These are phyloP conservation scores for Ambispora gerdemannii DNA, from an alignment of 192 early-diverging fungal species.

Conservation along the genomic window DNA sequence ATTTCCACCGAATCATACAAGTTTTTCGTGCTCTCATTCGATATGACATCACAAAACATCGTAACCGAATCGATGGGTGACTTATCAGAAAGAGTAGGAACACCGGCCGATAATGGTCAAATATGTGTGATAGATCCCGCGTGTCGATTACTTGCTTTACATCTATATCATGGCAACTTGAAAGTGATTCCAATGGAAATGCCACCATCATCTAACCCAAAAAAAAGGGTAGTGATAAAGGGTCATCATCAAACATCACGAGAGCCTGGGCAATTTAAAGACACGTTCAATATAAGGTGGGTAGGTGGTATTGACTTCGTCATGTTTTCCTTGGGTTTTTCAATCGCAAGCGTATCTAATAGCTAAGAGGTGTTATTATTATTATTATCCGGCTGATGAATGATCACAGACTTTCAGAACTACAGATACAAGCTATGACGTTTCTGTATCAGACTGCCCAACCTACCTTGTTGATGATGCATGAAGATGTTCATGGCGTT, in stretches of 20 bases:
- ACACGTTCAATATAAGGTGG: slow-evolving; percentile 27
- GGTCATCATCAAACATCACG: slow-evolving; percentile 4
- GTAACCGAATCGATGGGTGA: slow-evolving; percentile 67
- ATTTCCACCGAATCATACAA: slow-evolving; percentile 66
- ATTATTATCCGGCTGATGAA: background rate
- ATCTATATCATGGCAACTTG: slow-evolving; percentile 67
- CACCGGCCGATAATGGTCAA: slow-evolving; percentile 50
- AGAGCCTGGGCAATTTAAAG: background rate
- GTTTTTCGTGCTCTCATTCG: slow-evolving; percentile 70
- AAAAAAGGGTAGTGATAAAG: background rate
- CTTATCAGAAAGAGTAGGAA: slow-evolving; percentile 54
- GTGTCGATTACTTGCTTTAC: slow-evolving; percentile 50
- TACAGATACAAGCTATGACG: slow-evolving; percentile 49
- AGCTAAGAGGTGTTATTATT: background rate
- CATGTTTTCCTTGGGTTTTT: slow-evolving; percentile 17
- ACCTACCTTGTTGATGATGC: slow-evolving; percentile 55
- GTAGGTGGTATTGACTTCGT: slow-evolving; percentile 16
- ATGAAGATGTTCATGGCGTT: slow-evolving; percentile 51
- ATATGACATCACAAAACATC: slow-evolving; percentile 41
- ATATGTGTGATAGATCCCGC: slow-evolving; percentile 58
- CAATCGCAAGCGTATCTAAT: background rate
- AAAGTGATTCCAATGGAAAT: slow-evolving; percentile 62
- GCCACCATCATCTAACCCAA: background rate
- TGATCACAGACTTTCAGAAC: slow-evolving; percentile 48
- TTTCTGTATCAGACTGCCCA: slow-evolving; percentile 38